These are phyloP conservation scores for Viola odorata DNA, from an alignment of 345 rosid genomes.

Conservation along the genomic window DNA sequence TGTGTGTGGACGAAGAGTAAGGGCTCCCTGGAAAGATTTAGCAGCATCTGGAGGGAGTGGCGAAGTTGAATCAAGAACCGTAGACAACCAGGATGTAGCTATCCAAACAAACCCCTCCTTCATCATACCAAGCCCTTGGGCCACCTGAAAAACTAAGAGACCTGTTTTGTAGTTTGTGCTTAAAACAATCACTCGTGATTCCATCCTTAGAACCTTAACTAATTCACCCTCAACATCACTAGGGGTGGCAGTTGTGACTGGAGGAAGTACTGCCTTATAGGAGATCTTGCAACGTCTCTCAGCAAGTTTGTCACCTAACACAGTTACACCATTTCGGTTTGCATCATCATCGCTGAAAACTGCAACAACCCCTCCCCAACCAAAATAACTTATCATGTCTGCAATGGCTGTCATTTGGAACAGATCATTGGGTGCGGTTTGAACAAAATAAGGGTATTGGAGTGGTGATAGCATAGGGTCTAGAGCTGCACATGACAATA, in stretches of 20 bases:
- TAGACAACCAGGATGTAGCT: slow-evolving; percentile 72
- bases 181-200: slow-evolving; percentile 68
- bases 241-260: slow-evolving; percentile 43
- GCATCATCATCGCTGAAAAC: slow-evolving; percentile 75
- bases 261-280: slow-evolving; percentile 66
- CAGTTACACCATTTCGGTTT: slow-evolving; percentile 59
- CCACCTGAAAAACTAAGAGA: slow-evolving; percentile 57
- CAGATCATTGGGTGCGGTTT: slow-evolving; percentile 81
- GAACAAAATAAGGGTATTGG: slow-evolving; percentile 88
- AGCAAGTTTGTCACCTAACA: slow-evolving; percentile 60
- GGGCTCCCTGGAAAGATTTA: slow-evolving; percentile 48
- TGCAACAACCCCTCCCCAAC: slow-evolving; percentile 68
- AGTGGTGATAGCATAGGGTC: slow-evolving; percentile 75
- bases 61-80: slow-evolving; percentile 57
- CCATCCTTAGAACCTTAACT: slow-evolving; percentile 55
- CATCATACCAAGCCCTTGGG: slow-evolving; percentile 75
- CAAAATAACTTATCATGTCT: slow-evolving; percentile 55
- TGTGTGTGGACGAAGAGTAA: slow-evolving; percentile 68
- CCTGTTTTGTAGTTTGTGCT: slow-evolving; percentile 53
- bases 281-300: slow-evolving; percentile 63
- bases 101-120: slow-evolving; percentile 81
- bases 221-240: slow-evolving; percentile 40
- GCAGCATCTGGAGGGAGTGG: slow-evolving; percentile 25
- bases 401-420: slow-evolving; percentile 83
- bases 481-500: slow-evolving; percentile 75